Evolutionary conservation across 1,284 basidiomycete genomes (phyloP).

Genomic region (Puccinia horiana): DNA sequence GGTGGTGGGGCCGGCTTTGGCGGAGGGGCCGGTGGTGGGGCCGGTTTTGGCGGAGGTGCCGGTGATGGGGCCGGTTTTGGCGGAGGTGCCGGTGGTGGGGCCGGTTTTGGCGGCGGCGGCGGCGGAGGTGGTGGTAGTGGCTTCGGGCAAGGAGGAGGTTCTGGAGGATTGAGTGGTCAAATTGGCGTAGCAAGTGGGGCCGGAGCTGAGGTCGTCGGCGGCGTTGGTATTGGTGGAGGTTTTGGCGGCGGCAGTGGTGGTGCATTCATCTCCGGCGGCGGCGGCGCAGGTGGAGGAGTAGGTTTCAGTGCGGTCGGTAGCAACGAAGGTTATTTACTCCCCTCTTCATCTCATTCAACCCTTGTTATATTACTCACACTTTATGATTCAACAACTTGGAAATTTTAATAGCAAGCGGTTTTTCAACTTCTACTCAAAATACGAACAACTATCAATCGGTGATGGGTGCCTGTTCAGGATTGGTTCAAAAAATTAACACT

Average conservation of each 20-base stretch:
- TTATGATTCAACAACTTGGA: not conserved
- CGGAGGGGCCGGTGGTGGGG: too few species aligned
- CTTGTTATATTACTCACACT: constrained; percentile 42
- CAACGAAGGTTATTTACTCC: constrained; percentile 36
- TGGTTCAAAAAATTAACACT: not conserved
- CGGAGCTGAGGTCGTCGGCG: not conserved
- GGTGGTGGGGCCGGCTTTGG: too few species aligned
- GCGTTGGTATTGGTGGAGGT: not conserved
- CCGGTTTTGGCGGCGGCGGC: too few species aligned
- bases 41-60: too few species aligned
- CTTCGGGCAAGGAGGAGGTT: not conserved
- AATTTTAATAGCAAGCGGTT: not conserved
- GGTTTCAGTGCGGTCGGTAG: constrained; percentile 2
- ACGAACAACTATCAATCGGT: constrained; percentile 7
- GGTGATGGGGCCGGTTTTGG: too few species aligned
- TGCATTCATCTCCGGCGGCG: not conserved
- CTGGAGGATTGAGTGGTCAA: too few species aligned
- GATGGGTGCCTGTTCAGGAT: not conserved
- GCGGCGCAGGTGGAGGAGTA: constrained; percentile 29
- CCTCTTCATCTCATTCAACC: constrained; percentile 49
- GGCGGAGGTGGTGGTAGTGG: constrained; percentile 10
- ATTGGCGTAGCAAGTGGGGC: constrained; percentile 10
- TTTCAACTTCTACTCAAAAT: too few species aligned
- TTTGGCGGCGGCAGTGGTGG: not conserved
- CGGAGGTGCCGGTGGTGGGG: too few species aligned